Conservation (phyloP, 2,329 filamentous ascomycete species). For the Dactylellina drechsleri region DNA sequence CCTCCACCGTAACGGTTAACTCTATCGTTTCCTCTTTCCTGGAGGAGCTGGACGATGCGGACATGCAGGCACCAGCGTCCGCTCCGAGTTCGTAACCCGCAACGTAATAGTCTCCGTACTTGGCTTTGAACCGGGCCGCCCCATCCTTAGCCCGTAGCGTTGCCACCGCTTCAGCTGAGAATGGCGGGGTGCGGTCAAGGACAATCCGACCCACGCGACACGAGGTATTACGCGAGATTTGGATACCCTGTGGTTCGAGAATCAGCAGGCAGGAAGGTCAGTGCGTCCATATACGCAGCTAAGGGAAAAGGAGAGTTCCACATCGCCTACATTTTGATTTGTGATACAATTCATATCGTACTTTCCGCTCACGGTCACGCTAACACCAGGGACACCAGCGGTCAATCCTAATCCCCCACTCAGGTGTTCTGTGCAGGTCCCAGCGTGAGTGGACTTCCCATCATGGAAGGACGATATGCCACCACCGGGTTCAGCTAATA, state of each 20-base stretch:
- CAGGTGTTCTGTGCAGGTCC: conserved; percentile 7
- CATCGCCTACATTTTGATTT: conserved; percentile 13
- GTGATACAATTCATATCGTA: conserved; percentile 3
- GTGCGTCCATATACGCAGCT: too few species aligned
- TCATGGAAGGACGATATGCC: conserved; percentile 4
- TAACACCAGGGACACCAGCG: conserved; percentile 13
- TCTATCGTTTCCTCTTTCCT: too few species aligned
- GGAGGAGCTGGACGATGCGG: neutral
- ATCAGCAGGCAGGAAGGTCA: too few species aligned
- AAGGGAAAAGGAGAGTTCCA: too few species aligned
- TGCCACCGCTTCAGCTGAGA: neutral
- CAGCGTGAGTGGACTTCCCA: neutral
- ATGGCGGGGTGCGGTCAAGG: neutral
- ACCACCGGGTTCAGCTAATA: neutral
- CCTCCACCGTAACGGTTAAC: too few species aligned
- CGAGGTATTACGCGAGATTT: conserved; percentile 10
- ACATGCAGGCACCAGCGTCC: conserved; percentile 2
- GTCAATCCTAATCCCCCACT: conserved; percentile 7
- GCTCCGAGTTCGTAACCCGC: conserved; percentile 1
- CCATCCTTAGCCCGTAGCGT: neutral
- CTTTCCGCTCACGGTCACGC: neutral
- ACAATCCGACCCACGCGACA: conserved; percentile 15
- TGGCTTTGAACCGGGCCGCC: conserved; percentile 1
- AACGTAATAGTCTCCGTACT: conserved; percentile 9
- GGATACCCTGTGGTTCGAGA: neutral